Evolutionary conservation across 805 yeast species (phyloP), one percentile per base, ranked within the genome.

Genomic region (Suhomyces prunicola): DNA sequence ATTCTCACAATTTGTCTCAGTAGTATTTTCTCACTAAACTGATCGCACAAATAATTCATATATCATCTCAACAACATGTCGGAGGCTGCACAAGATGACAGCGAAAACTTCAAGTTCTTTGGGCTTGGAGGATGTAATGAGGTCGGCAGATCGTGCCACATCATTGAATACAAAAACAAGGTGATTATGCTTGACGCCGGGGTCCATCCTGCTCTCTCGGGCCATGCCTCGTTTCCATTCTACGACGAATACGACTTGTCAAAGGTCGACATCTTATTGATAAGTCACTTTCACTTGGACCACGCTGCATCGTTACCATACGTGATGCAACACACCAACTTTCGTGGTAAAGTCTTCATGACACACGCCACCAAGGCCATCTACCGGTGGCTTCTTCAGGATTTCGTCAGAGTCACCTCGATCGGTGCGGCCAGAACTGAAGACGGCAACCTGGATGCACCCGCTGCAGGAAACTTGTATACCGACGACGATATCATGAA

Each of bases 321-420:
- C 64, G 98, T 94, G 45, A 91, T 94, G 97, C 97, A 91, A 63
- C 96, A 91, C 63, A 94, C 99, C 0, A 88, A 81, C 58, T 94
- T 94, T 76, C 86, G 84, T 64, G 99, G 99, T 2, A 81, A 97
- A 47, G 99, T 94, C 5, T 93, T 93, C 68, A 94, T 94, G 99
- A 94, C 99, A 29, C 97, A 94, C 70, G 98, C 99, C 5, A 94
- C 99, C 0, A 94, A 94, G 73, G 98, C 99, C 40, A 94, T 94
- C 53, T 94, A 92, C 69, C 82, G 97, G 58, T 94, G 99, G 98
- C 79, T 94, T 45, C 71, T 94, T 53, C 86, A 91, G 55, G 99
- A 94, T 77, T 94, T 92, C 64, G 97, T 94, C 15, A 80, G 93
- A 62, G 98, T 94, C 26, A 90, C 97, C 12, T 78, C 82, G 26